Evolutionary conservation across 139 green algal species (phyloP).

Genomic region (Chlorella sp.): DNA sequence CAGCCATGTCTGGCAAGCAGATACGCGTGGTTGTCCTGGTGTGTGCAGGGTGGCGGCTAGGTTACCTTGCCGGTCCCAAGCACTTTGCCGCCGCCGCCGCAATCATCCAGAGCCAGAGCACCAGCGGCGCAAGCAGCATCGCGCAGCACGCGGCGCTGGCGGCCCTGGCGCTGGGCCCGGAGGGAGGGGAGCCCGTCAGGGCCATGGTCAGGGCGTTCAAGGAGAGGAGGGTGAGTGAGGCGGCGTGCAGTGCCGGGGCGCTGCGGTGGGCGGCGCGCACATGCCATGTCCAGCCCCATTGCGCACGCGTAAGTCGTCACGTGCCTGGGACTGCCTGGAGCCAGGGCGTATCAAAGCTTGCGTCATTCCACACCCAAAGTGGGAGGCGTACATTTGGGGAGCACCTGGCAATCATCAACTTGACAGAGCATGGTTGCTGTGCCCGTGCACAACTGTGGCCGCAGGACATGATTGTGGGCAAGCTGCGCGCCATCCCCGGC

Average conservation of each 20-base stretch:
- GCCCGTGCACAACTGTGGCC: not conserved
- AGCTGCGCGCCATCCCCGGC: constrained; percentile 66
- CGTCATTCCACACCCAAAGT: no score
- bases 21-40: no score
- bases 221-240: constrained; percentile 42
- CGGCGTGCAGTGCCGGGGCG: no score
- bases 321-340: no score
- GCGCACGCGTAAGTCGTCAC: no score
- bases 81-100: constrained; percentile 73
- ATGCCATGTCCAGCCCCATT: no score
- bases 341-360: no score
- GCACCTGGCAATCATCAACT: no score
- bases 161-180: constrained; percentile 73
- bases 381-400: no score
- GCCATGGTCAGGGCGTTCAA: constrained; percentile 84
- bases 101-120: constrained; percentile 89
- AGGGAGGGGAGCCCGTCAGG: constrained; percentile 53
- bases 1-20: no score
- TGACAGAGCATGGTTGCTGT: no score
- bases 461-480: constrained; percentile 63
- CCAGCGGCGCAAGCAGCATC: constrained; percentile 64
- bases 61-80: constrained; percentile 88
- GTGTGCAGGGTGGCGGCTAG: constrained; percentile 89
- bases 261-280: no score
- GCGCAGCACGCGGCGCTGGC: constrained; percentile 83